Conservation (phyloP, 2,329 filamentous ascomycete genomes). For the Aspergillus japonicus region DNA sequence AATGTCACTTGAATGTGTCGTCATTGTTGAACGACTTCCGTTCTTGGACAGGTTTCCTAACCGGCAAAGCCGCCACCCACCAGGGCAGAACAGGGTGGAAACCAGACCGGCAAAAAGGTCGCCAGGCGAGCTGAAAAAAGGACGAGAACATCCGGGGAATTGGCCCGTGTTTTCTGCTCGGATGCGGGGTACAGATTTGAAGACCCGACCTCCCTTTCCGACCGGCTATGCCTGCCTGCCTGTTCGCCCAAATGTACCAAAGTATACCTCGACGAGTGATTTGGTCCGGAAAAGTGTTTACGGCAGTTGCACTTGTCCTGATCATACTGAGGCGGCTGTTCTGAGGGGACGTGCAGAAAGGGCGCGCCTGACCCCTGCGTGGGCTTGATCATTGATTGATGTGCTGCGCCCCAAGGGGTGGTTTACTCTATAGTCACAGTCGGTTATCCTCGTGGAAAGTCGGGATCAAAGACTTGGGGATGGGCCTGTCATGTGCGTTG, state of each 20-base stretch:
- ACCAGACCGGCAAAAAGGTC: no score
- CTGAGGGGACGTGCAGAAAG: neutral
- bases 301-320: no score
- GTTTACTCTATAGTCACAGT: neutral
- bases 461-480: neutral
- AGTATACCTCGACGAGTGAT: neutral
- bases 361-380: neutral
- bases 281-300: neutral
- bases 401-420: neutral
- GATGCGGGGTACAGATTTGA: conserved; percentile 24
- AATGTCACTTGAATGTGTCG: neutral
- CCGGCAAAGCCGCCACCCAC: no score
- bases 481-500: conserved; percentile 3
- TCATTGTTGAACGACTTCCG: neutral
- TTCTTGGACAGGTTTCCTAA: no score
- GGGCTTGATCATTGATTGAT: neutral
- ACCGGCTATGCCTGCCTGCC: neutral
- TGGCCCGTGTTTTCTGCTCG: conserved; percentile 24
- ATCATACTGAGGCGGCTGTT: no score
- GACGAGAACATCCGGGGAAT: conserved; percentile 16
- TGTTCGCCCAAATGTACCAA: neutral
- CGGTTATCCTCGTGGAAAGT: conserved; percentile 3
- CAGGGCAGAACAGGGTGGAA: no score
- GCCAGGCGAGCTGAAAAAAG: neutral
- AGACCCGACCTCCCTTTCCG: neutral